Evolutionary conservation across 352 stramenopile genomes (phyloP).

Genomic region (Globisporangium irregulare): DNA sequence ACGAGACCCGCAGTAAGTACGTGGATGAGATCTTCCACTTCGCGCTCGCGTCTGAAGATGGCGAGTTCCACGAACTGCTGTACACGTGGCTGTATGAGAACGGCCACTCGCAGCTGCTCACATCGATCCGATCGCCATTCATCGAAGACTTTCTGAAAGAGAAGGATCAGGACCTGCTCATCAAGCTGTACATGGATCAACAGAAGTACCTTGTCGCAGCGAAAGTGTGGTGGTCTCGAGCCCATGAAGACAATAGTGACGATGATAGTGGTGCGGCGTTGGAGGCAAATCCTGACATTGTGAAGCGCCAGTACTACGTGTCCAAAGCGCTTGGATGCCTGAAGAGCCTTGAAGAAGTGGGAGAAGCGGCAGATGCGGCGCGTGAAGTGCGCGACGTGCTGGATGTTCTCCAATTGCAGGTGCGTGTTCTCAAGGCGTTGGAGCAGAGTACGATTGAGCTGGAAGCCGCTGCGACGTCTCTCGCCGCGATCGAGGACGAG

Average conservation of each 20-base stretch:
- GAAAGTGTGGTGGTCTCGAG: constrained; percentile 81
- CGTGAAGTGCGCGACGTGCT: constrained; percentile 79
- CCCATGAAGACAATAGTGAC: constrained; percentile 51
- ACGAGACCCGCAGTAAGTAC: constrained; percentile 58
- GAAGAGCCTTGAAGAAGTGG: constrained; percentile 75
- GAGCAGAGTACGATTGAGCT: constrained; percentile 67
- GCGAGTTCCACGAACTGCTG: constrained; percentile 71
- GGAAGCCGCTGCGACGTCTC: constrained; percentile 39
- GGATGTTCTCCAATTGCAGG: constrained; percentile 78
- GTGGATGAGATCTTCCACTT: constrained; percentile 78
- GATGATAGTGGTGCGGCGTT: constrained; percentile 45
- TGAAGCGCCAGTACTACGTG: constrained; percentile 83
- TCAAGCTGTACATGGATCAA: constrained; percentile 87
- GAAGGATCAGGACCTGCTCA: constrained; percentile 80
- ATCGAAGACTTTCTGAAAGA: constrained; percentile 84
- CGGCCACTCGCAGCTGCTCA: constrained; percentile 51
- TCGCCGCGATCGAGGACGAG: constrained; percentile 37
- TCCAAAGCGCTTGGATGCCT: constrained; percentile 74
- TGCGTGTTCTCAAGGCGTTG: constrained; percentile 76
- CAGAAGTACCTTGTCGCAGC: constrained; percentile 81
- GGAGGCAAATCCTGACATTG: constrained; percentile 63
- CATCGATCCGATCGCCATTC: constrained; percentile 62
- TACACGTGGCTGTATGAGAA: constrained; percentile 85
- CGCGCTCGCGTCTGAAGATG: constrained; percentile 66
- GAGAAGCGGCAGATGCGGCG: constrained; percentile 66